phyloP scores from a whole-genome alignment of 1,139 yeast species.

The Pichia sp. region DNA sequence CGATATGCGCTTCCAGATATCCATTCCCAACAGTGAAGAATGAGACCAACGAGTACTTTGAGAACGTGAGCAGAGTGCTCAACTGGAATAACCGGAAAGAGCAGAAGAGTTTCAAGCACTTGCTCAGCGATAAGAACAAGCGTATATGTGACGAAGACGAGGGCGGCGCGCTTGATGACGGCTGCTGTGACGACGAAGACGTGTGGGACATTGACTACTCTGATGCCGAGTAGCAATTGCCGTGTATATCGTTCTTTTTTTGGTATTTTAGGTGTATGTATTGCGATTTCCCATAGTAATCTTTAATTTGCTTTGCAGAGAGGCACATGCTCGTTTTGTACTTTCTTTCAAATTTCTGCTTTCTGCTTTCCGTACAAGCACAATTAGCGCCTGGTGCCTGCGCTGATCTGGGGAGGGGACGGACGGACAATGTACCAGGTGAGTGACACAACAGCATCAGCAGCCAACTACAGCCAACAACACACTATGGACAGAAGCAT shows the following conservation, averaged over 20 bases:
- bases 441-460: too few species aligned
- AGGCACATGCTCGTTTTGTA: too few species aligned
- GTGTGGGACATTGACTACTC: constrained; percentile 27
- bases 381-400: too few species aligned
- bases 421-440: too few species aligned
- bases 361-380: too few species aligned
- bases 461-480: too few species aligned
- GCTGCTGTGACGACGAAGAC: constrained; percentile 5
- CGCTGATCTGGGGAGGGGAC: too few species aligned
- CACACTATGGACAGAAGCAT: too few species aligned
- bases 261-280: too few species aligned
- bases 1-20: constrained; percentile 69
- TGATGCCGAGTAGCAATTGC: constrained; percentile 12
- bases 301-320: too few species aligned
- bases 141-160: constrained; percentile 26
- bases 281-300: constrained; percentile 5
- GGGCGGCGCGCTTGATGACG: constrained; percentile 11
- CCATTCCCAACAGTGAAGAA: constrained; percentile 83
- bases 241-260: not conserved
- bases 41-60: constrained; percentile 70
- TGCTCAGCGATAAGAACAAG: constrained; percentile 42
- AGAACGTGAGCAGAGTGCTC: constrained; percentile 72
- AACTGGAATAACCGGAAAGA: constrained; percentile 84
- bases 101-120: constrained; percentile 65
- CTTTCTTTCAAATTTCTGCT: too few species aligned